Evolutionary conservation across 2,329 filamentous ascomycete genomes (phyloP), one percentile per base, ranked within the genome.

Genomic region (Lachnellula suecica): DNA sequence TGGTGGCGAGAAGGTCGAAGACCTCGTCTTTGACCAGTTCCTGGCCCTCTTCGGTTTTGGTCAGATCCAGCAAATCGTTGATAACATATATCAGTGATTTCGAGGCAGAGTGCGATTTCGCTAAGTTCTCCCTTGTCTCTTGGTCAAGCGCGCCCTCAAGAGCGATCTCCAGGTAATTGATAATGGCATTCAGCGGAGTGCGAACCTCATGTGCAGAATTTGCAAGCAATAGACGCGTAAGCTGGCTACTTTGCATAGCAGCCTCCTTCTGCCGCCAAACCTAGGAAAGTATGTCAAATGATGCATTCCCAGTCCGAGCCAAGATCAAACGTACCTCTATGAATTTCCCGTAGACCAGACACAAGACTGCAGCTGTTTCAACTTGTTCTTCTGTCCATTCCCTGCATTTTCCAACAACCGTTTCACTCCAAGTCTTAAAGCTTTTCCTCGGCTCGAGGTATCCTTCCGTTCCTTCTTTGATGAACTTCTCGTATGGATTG

Each of bases 81-180:
- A 96, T 96, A 9, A 96, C 91, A 66, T 95, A 96, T 4, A 96
- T 93, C 23, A 96, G 74, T 0, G 91, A 95, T 65, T 96, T 96
- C 0, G 91, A 96, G 4, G 91, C 91, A 0, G 91, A 95, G 66
- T 96, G 89, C 1, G 91, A 96, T 60, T 85, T 87, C 1, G 87
- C 80, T 5, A 96, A 74, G 54, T 94, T 95, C 4, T 96, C 91
- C 19, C 92, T 78, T 0, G 89, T 96, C 65, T 96, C 91, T 15
- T 82, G 74, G 58, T 96, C 91, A 3, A 96, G 74, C 0, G 77
- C 74, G 0, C 91, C 90, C 70, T 96, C 91, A 1, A 96, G 72
- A 0, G 91, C 91, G 58, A 96, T 96, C 62, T 96, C 91, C 1
- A 96, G 79, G 60, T 95, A 96, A 62, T 96, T 96, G 70, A 96